A percentile compares a stretch with the other conserved stretches of the same genome.
These are phyloP conservation scores for Aureococcus anophagefferens DNA, from an alignment of 108 stramenopile species.

Conservation along the genomic window DNA sequence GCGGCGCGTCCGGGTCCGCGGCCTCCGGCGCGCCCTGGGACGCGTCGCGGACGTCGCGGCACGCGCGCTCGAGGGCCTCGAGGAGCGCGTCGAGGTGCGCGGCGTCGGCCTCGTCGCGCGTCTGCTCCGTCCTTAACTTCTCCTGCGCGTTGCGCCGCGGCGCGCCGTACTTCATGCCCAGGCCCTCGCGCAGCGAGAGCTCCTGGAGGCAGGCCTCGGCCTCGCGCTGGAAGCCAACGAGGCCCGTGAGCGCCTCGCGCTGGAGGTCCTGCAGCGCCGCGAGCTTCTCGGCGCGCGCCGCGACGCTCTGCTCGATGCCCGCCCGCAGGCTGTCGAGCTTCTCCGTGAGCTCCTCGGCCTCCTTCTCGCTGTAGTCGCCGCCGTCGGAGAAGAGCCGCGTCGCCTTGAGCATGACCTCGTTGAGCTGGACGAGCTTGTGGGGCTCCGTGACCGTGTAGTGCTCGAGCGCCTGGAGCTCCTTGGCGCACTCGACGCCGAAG, in stretches of 20 bases:
- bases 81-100: conserved; percentile 29
- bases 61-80: conserved; percentile 16
- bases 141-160: conserved; percentile 48
- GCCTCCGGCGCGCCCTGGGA: neutral
- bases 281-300: conserved; percentile 23
- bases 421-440: conserved; percentile 18
- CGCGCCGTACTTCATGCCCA: conserved; percentile 49
- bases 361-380: conserved; percentile 36
- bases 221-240: conserved; percentile 22
- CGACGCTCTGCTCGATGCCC: conserved; percentile 14
- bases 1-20: neutral
- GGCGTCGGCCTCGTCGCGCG: conserved; percentile 31
- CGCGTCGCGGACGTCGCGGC: neutral
- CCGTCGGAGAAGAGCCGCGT: conserved; percentile 27
- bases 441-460: conserved; percentile 22
- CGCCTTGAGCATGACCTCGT: conserved; percentile 17
- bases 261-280: neutral
- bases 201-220: conserved; percentile 35
- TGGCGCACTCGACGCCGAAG: conserved; percentile 25
- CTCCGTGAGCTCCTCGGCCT: conserved; percentile 21
- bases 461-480: conserved; percentile 12
- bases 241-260: neutral
- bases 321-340: neutral
- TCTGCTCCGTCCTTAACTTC: conserved; percentile 31
- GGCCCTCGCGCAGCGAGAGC: conserved; percentile 40